These are phyloP conservation scores for Oryza nivara DNA, from an alignment of 176 grass and related monocot species.

Conservation along the genomic window DNA sequence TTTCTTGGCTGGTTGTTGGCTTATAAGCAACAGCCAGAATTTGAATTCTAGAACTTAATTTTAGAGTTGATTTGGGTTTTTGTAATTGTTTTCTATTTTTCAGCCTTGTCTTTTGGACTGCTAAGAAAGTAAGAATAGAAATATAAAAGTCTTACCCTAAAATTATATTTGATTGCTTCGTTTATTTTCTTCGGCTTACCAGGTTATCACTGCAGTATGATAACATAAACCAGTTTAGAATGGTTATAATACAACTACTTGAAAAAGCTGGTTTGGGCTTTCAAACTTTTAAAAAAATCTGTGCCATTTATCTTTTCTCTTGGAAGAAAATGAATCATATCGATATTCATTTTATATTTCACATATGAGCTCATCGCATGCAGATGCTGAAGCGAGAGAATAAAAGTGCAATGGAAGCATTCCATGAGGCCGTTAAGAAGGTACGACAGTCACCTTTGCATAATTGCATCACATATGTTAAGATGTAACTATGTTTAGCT, in stretches of 20 bases:
- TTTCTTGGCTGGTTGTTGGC: not conserved
- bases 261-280: constrained; percentile 27
- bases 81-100: not conserved
- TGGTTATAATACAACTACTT: not conserved
- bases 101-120: not conserved
- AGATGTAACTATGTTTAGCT: not conserved
- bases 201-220: not conserved
- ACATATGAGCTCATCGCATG: constrained; percentile 39
- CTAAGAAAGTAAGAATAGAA: not conserved
- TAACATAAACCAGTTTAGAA: not conserved
- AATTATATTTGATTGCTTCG: not conserved
- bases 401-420: constrained; percentile 57
- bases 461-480: constrained; percentile 37
- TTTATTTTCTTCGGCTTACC: not conserved
- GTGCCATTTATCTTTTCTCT: not conserved
- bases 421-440: constrained; percentile 67
- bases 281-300: constrained; percentile 19
- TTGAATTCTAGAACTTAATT: not conserved
- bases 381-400: constrained; percentile 83
- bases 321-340: constrained; percentile 21
- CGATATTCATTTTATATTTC: constrained; percentile 22
- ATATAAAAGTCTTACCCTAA: not conserved
- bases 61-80: not conserved
- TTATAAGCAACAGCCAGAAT: not conserved
- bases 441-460: constrained; percentile 42